Evolutionary conservation across 805 yeast genomes (phyloP), one percentile per base, ranked within the genome.

Genomic region (Priceomyces medius): DNA sequence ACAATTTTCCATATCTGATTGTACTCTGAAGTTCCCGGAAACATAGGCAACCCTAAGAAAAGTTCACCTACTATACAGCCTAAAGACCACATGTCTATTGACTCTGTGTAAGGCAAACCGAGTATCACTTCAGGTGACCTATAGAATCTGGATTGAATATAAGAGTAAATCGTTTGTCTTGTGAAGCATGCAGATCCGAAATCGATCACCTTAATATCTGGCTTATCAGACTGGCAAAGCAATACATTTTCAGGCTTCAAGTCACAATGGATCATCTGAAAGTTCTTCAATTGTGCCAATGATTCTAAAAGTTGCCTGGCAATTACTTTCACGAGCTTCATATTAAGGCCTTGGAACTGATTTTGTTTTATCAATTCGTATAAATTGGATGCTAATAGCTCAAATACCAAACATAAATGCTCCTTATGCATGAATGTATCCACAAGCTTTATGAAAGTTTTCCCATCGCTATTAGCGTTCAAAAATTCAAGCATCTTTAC

Each of bases 21-120:
- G 62, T 83, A 93, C 62, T 93, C 99, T 0, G 96, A 86, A 3
- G 89, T 77, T 3, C 99, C 99, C 0, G 99, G 97, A 54, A 91
- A 88, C 50, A 91, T 73, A 1, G 99, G 99, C 42, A 91, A 72
- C 1, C 99, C 99, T 38, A 91, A 63, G 51, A 85, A 90, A 36
- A 91, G 67, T 61, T 93, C 99, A 1, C 93, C 95, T 24, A 88
- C 79, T 38, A 93, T 88, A 58, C 97, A 86, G 0, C 96, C 99
- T 33, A 90, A 68, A 0, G 98, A 91, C 99, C 99, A 93, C 81
- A 91, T 88, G 60, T 91, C 99, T 40, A 93, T 91, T 5, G 96
- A 81, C 7, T 95, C 80, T 0, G 96, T 85, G 57, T 93, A 91
- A 4, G 96, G 96, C 33, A 91, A 70, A 0, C 99, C 98, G 16